Percentiles rank a stretch among this genome's conserved stretches.
phyloP scores from a whole-genome alignment of 2,329 filamentous ascomycete species.

The Alternaria solani region DNA sequence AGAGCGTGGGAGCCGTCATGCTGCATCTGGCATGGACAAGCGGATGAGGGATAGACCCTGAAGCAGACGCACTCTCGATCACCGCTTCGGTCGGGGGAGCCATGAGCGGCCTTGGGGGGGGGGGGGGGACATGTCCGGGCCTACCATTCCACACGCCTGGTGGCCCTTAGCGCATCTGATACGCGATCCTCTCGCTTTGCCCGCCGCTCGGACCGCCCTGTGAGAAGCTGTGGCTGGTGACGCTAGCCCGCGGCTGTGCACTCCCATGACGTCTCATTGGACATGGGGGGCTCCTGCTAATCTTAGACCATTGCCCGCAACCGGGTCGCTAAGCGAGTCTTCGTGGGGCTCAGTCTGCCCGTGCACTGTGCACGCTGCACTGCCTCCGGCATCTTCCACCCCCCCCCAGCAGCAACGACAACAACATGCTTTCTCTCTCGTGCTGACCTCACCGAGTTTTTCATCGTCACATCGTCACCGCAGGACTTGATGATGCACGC shows the following conservation, averaged over 20 bases:
- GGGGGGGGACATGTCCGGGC: slow-evolving; percentile 5
- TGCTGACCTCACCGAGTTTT: slow-evolving; percentile 43
- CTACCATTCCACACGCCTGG: slow-evolving; percentile 28
- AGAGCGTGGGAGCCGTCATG: slow-evolving; percentile 27
- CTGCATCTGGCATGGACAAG: slow-evolving; percentile 41
- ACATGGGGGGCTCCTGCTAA: slow-evolving; percentile 16
- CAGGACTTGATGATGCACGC: slow-evolving; percentile 15
- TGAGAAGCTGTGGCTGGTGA: slow-evolving; percentile 34
- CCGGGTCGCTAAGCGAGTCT: slow-evolving; percentile 23
- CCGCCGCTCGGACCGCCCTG: slow-evolving; percentile 28
- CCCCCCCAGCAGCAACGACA: too few species aligned
- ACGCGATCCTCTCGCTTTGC: slow-evolving; percentile 35
- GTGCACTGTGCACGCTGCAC: slow-evolving; percentile 17
- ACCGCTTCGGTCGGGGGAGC: slow-evolving; percentile 43
- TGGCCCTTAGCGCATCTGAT: slow-evolving; percentile 26
- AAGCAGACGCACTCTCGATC: slow-evolving; percentile 35
- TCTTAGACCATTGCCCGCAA: slow-evolving; percentile 39
- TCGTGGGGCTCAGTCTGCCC: slow-evolving; percentile 21
- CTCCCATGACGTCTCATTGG: slow-evolving; percentile 24
- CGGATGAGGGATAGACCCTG: slow-evolving; percentile 36
- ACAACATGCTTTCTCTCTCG: slow-evolving; percentile 23
- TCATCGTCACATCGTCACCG: slow-evolving; percentile 18
- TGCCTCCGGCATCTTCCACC: not conserved
- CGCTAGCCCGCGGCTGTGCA: slow-evolving; percentile 32
- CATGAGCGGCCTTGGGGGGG: slow-evolving; percentile 17